Evolutionary conservation across 768 basidiomycete genomes (phyloP).

Genomic region (Termitomyces sp.): DNA sequence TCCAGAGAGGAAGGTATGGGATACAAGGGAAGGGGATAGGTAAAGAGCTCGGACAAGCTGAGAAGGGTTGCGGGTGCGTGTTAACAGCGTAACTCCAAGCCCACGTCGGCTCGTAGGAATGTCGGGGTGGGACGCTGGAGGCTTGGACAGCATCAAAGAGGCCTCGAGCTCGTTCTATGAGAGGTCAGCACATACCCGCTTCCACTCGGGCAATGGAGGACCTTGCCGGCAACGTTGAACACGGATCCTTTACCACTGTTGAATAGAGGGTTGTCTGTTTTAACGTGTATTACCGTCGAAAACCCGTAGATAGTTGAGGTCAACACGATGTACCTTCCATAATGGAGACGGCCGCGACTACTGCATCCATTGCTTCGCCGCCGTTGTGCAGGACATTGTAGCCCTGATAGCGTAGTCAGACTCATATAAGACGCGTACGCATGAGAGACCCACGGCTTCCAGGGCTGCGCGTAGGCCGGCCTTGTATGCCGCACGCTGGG

Average conservation of each 20-base stretch:
- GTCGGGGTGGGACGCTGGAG: slow-evolving; percentile 60
- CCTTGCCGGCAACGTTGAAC: slow-evolving; percentile 79
- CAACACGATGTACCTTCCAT: slow-evolving; percentile 57
- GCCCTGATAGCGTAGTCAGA: slow-evolving; percentile 33
- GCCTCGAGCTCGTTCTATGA: slow-evolving; percentile 76
- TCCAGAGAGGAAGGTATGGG: slow-evolving; percentile 73
- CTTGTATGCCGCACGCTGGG: slow-evolving; percentile 57
- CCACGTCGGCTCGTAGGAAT: slow-evolving; percentile 62
- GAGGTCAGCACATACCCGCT: neutral
- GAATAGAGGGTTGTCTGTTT: slow-evolving; percentile 69
- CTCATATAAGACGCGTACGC: neutral
- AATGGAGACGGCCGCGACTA: slow-evolving; percentile 64
- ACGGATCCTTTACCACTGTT: slow-evolving; percentile 81
- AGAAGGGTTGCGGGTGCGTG: slow-evolving; percentile 68
- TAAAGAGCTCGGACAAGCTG: slow-evolving; percentile 68
- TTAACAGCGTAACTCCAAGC: slow-evolving; percentile 60
- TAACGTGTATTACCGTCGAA: neutral
- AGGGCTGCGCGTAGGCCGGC: slow-evolving; percentile 52
- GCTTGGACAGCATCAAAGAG: slow-evolving; percentile 77
- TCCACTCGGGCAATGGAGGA: slow-evolving; percentile 21
- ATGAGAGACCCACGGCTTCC: slow-evolving; percentile 29
- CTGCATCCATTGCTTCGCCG: slow-evolving; percentile 83
- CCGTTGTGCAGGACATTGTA: slow-evolving; percentile 58
- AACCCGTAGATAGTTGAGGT: neutral
- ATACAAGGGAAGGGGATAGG: slow-evolving; percentile 55